phyloP scores from a whole-genome alignment of 192 early-diverging fungal genomes.

The Coemansia interrupta region DNA sequence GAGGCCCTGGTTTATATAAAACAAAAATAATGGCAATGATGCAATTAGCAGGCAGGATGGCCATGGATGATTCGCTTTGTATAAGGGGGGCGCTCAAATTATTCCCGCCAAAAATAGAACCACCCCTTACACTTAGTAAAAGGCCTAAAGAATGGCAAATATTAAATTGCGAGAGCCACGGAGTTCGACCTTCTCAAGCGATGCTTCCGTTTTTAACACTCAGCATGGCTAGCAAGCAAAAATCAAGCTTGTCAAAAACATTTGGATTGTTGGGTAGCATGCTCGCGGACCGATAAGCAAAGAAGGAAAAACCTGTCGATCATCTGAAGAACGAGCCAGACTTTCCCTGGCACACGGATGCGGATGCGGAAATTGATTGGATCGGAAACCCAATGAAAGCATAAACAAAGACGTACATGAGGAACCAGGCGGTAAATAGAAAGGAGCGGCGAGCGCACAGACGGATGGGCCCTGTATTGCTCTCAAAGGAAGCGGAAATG shows the following conservation, averaged over 20 bases:
- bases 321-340: no score
- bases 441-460: not conserved
- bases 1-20: not conserved
- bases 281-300: not conserved
- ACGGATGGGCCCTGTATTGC: not conserved
- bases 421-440: not conserved
- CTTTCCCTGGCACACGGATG: no score
- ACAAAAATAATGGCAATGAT: conserved; percentile 1
- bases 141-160: not conserved
- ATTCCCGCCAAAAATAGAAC: not conserved
- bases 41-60: not conserved
- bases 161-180: no score
- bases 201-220: no score
- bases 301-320: not conserved
- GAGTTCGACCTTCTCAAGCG: no score
- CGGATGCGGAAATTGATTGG: conserved; percentile 5
- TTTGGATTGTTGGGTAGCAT: no score
- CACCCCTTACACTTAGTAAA: not conserved
- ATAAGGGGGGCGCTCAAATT: not conserved
- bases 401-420: not conserved
- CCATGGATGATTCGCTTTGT: not conserved
- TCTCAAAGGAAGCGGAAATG: not conserved
- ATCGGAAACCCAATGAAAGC: no score
- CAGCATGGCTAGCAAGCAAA: no score
- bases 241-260: no score